phyloP scores from a whole-genome alignment of 2,329 filamentous ascomycete species.

The Cladosporium sphaerospermum region DNA sequence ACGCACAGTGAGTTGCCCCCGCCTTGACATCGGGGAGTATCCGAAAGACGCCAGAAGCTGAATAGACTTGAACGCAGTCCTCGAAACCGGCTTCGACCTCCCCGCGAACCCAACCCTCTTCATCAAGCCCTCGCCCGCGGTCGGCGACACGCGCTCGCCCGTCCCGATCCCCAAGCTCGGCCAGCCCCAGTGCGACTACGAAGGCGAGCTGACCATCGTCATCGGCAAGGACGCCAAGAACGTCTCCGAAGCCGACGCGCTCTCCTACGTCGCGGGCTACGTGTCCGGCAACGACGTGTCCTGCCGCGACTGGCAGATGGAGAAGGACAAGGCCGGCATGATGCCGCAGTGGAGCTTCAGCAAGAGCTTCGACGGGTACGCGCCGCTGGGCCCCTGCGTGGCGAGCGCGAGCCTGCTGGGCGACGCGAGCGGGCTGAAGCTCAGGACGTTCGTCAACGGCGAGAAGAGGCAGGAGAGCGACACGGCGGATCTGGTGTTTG shows the following conservation, averaged over 20 bases:
- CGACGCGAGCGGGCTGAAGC: conserved; percentile 38
- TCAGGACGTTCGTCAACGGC: conserved; percentile 47
- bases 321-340: conserved; percentile 37
- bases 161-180: conserved; percentile 62
- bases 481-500: conserved; percentile 43
- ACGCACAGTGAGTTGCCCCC: conserved; percentile 40
- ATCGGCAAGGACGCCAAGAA: conserved; percentile 63
- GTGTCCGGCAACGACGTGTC: conserved; percentile 73
- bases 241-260: conserved; percentile 56
- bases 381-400: conserved; percentile 48
- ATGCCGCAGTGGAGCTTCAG: conserved; percentile 54
- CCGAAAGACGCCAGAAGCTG: background rate
- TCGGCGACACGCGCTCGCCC: conserved; percentile 58
- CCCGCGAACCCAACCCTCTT: conserved; percentile 69
- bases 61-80: conserved; percentile 17
- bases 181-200: conserved; percentile 67
- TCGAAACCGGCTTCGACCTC: conserved; percentile 55
- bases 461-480: conserved; percentile 39
- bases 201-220: conserved; percentile 69
- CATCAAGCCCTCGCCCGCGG: conserved; percentile 63
- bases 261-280: conserved; percentile 71
- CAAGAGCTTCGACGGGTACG: conserved; percentile 55
- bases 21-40: background rate
- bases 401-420: conserved; percentile 39
- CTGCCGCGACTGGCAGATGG: conserved; percentile 59